Base-by-base conservation (phyloP, 129 eudicot species). In the Tanacetum coccineum region DNA sequence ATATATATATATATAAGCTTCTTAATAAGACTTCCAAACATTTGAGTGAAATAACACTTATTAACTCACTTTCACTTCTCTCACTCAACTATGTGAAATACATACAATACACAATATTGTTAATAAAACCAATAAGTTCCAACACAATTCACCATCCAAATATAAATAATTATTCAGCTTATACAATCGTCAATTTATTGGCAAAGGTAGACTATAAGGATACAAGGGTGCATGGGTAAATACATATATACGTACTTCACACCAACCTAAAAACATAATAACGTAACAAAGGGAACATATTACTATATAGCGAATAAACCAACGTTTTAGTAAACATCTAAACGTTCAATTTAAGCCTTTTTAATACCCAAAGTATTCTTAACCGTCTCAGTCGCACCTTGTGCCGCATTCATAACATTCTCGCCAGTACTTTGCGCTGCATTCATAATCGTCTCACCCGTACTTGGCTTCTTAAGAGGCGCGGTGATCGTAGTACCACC, bases 301-400 rank as follows among this genome's bases (percentile, higher is more conserved):
- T 9, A 13, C 17, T 14, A 22, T 1, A 2, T 22, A 9, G 19
- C 0, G 0, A 13, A 58, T 6, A 19, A 30, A 22, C 1, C 25
- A 22, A 22, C 2, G 25, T n/a, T 22, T 22, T 2, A 22, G 61
- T 30, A 32, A 56, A 21, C 17, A 56, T 56, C 19, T 22, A 22
- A 22, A 22, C 25, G 25, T 22, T 22, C 2, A 22, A 22, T 22
- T 22, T 22, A 22, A 22, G 25, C 2, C 25, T 22, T 22, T 2
- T 0, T 22, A 22, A 22, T 1, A 36, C 91, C 95, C 3, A 87
- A 66, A 2, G 91, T 85, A 15, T 60, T 25, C 76, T 85, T 88
- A 13, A 88, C 88, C 32, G 90, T 80, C 3, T 84, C 90, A 4
- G 77, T 68, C 14, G 87, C 90, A 5, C 91, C 87, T 18, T 75